These are phyloP conservation scores for Glutinoglossum americanum DNA, from an alignment of 495 filamentous ascomycete genomes.

Conservation along the genomic window DNA sequence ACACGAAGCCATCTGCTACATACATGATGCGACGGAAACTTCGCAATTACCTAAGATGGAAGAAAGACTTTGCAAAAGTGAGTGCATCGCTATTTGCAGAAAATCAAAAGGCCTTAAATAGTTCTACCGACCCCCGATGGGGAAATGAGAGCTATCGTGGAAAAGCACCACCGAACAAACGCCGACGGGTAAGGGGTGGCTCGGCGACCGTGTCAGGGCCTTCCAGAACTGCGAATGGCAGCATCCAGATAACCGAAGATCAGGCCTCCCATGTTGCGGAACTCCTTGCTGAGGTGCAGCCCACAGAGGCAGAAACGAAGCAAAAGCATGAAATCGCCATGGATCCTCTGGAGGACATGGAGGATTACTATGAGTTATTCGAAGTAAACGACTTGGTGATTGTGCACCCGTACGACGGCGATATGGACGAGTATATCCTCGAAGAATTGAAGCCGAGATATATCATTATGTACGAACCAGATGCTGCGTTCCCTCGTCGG, in stretches of 20 bases:
- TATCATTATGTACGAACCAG: conserved; percentile 97
- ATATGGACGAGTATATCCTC: conserved; percentile 86
- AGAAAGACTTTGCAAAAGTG: conserved; percentile 68
- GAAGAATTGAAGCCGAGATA: conserved; percentile 86
- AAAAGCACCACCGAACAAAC: conserved; percentile 62
- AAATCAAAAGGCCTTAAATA: conserved; percentile 58
- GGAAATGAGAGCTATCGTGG: conserved; percentile 26
- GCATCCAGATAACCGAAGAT: conserved; percentile 61
- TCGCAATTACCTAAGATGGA: conserved; percentile 82
- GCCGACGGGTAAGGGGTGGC: conserved; percentile 74
- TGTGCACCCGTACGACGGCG: conserved; percentile 81
- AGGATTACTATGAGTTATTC: conserved; percentile 80
- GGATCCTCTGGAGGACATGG: conserved; percentile 73
- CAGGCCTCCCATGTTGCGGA: conserved; percentile 49
- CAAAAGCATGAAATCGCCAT: conserved; percentile 53
- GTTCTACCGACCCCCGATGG: conserved; percentile 27
- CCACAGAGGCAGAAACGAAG: conserved; percentile 37
- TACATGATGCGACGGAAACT: conserved; percentile 80
- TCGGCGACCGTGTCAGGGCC: conserved; percentile 32
- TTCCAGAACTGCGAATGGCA: conserved; percentile 36
- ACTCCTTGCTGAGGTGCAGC: conserved; percentile 43
- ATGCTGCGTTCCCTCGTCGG: conserved; percentile 81
- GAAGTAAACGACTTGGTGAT: conserved; percentile 79
- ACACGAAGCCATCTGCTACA: conserved; percentile 43
- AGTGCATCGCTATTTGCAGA: conserved; percentile 50